Base-by-base conservation (phyloP, 192 early-diverging fungal species). In the Entomortierella beljakovae region DNA sequence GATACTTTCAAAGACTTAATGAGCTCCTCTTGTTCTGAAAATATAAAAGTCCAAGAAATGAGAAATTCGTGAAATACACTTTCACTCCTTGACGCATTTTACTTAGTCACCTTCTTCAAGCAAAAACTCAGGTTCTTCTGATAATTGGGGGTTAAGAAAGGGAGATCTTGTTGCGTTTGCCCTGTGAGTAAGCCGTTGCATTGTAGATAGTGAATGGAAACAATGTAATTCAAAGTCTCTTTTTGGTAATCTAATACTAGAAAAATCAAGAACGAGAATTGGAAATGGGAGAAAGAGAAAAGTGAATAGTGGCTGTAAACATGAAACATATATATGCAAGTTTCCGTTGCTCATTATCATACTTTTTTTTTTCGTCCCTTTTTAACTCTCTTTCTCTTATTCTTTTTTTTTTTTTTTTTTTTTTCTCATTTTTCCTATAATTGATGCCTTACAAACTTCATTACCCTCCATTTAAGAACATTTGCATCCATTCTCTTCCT, bases 21-120 rank as follows among this genome's bases (percentile, higher is more conserved):
- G 3, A 70, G 57, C 50, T 79, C 61, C 18, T 69, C 75, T 61
- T 79, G 75, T 20, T 79, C 75, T 79, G 38, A 11, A 35, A 35
- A 23, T 4, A 56, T 56, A 6, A 0, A 33, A n/a, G n/a, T n/a
- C n/a, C n/a, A 33, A 56, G 54, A 28, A 31, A 31, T 18, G 11
- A 56, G 6, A 40, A 49, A n/a, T n/a, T n/a, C n/a, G n/a, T n/a
- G n/a, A n/a, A n/a, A n/a, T n/a, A n/a, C n/a, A n/a, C n/a, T n/a
- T n/a, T n/a, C n/a, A n/a, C n/a, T n/a, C n/a, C n/a, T n/a, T n/a
- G n/a, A n/a, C n/a, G n/a, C n/a, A n/a, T n/a, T n/a, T n/a, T n/a
- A n/a, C n/a, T n/a, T n/a, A 18, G 13, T 7, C 23, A 79, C 75
- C 75, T 18, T 79, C 75, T 49, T 79, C 75, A 5, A 57, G 23